Base-by-base conservation (phyloP, 2,329 filamentous ascomycete species). In the Periglandula ipomoeae region DNA sequence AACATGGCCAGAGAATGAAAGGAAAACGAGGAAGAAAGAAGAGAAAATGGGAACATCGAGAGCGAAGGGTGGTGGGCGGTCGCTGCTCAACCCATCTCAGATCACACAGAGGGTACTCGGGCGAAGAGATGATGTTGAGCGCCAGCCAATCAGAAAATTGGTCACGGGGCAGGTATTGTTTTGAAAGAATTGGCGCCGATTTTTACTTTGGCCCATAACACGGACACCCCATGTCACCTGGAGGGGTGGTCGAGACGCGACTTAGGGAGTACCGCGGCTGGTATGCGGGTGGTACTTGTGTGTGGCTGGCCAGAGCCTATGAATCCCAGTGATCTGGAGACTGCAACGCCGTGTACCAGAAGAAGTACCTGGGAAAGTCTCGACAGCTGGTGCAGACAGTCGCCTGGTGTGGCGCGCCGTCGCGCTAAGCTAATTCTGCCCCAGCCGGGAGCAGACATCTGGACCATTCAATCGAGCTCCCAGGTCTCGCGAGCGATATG, bases 71-170 rank as follows among this genome's bases (percentile, higher is more conserved):
- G 50, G 54, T 55, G 52, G 52, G 52, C 52, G 50, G 52, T 54
- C 48, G 50, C 49, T 44, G 48, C 48, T 52, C 53, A 50, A 55
- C 53, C 53, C 53, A 55, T 55, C 47, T 40, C 49, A 55, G 62
- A 65, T 65, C 62, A 65, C 58, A 63, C 55, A 58, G 54, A 59
- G 48, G 57, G 59, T 62, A 61, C 61, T 59, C 57, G 56, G 63
- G 60, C 57, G 55, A 56, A 56, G 55, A 64, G 58, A 59, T 63
- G 62, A 62, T 58, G 62, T 60, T 56, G 59, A 55, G 30, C 43
- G 49, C 56, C 46, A 59, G 55, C 65, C 65, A 68, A 68, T 68
- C 63, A 68, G 58, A 67, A 68, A 67, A 65, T 57, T 61, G 62
- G 58, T 59, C 62, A 58, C 58, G 56, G 52, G 52, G 55, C 56